These are phyloP conservation scores for Aspergillus latus DNA, from an alignment of 2,329 filamentous ascomycete genomes.

Conservation along the genomic window DNA sequence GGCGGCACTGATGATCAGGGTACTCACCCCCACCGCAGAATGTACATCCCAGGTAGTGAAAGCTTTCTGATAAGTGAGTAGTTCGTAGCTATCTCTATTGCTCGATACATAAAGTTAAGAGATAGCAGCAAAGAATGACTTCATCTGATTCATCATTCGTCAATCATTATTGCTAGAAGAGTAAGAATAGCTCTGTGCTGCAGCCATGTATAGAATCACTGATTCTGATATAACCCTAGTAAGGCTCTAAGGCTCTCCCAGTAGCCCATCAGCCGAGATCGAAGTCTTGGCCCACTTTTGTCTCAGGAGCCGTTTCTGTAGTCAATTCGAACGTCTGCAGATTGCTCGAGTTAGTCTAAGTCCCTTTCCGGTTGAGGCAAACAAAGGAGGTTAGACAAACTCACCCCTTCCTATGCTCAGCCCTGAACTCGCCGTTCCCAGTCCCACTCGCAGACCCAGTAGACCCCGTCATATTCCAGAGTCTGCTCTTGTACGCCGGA, in stretches of 20 bases:
- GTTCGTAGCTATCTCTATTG: too few relatives aligned
- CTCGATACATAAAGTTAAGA: background rate
- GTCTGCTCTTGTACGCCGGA: constrained; percentile 47
- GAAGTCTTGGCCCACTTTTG: background rate
- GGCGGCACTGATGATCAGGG: background rate
- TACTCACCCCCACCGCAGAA: background rate
- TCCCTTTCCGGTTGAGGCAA: background rate
- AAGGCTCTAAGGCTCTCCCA: background rate
- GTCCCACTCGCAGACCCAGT: constrained; percentile 12
- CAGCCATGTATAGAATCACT: background rate
- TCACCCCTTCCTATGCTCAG: constrained; percentile 11
- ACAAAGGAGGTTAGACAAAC: background rate
- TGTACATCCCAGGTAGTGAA: background rate
- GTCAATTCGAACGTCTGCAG: constrained; percentile 2
- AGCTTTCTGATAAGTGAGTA: too few relatives aligned
- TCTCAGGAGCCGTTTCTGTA: background rate
- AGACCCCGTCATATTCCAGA: constrained; percentile 38
- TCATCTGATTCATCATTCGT: background rate
- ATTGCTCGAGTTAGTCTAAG: background rate
- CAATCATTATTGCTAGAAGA: constrained; percentile 1
- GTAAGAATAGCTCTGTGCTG: background rate
- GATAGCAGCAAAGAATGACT: background rate
- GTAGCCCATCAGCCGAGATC: constrained; percentile 4
- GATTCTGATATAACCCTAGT: background rate
- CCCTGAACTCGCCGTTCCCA: constrained; percentile 28